Base-by-base conservation (phyloP, 2,329 filamentous ascomycete species). In the Colletotrichum eleusines region DNA sequence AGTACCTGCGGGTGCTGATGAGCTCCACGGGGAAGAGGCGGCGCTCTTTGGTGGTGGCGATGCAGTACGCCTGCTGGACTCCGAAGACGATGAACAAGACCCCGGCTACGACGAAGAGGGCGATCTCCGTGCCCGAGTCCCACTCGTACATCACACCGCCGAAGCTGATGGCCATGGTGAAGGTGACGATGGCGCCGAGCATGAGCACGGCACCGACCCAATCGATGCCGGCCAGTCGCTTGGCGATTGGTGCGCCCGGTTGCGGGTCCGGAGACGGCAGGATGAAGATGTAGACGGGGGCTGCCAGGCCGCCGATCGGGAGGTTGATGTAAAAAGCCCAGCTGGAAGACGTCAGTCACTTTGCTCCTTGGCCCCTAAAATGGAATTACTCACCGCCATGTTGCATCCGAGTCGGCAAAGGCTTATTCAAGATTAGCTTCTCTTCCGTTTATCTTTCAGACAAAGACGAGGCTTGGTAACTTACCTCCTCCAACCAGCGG, bases 241-340 rank as follows among this genome's bases (percentile, higher is more conserved):
- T 69, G 14, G 54, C 59, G 3, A 80, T 63, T 0, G 58, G 23
- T 16, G 59, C 59, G 2, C 74, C 74, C 0, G 75, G 54, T 38
- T 74, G 71, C 9, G 73, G 74, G n/a, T 76, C 72, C 2, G 76
- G 66, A 3, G 74, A 72, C 0, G 78, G 76, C 3, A 81, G 72
- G 31, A 78, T 66, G 48, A 78, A 77, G 51, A 81, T 26, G 48
- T 76, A 78, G 6, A 77, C 75, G 1, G 79, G 78, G 2, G 74
- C 71, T 7, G 74, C 71, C 73, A 79, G 58, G 8, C 76, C 83
- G 18, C 78, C 85, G n/a, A 83, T 83, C 58, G 85, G 78, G 7
- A 88, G 78, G 69, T 88, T 89, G 76, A 89, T 85, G 72, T 89
- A 89, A 61, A 84, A 84, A 0, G 78, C 77, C 79, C 80, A 83